These are phyloP conservation scores for Fusarium tricinctum DNA, from an alignment of 2,329 filamentous ascomycete species.

Conservation along the genomic window DNA sequence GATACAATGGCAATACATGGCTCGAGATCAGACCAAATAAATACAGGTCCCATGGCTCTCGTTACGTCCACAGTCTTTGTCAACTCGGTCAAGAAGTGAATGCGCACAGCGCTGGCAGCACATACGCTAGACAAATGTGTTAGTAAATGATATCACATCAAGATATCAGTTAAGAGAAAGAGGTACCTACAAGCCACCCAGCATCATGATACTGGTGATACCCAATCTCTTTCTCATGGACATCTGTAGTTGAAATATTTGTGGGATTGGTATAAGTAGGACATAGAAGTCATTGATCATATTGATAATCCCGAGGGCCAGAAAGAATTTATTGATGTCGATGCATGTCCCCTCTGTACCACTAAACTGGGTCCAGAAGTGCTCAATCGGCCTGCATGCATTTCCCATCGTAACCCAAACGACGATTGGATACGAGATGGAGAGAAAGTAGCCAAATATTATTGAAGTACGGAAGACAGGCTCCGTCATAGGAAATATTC, in stretches of 20 bases:
- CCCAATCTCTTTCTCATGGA: slow-evolving; percentile 13
- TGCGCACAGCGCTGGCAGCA: slow-evolving; percentile 20
- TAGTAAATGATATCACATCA: neutral
- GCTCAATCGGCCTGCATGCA: slow-evolving; percentile 11
- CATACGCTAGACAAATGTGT: slow-evolving; percentile 5
- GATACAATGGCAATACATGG: slow-evolving; percentile 26
- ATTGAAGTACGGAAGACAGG: slow-evolving; percentile 1
- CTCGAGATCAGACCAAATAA: slow-evolving; percentile 32
- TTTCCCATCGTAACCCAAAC: slow-evolving; percentile 28
- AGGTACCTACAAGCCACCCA: slow-evolving; percentile 23
- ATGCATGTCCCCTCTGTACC: slow-evolving; percentile 20
- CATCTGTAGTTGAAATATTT: slow-evolving; percentile 27
- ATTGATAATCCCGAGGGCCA: slow-evolving; percentile 25
- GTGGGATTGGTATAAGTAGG: slow-evolving; percentile 14
- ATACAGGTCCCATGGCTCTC: slow-evolving; percentile 21
- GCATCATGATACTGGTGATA: slow-evolving; percentile 15
- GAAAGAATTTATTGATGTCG: slow-evolving; percentile 29
- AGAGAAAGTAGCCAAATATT: slow-evolving; percentile 21
- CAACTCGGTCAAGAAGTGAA: slow-evolving; percentile 18
- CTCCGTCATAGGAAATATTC: slow-evolving; percentile 14
- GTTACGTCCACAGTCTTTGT: slow-evolving; percentile 10
- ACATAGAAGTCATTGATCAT: slow-evolving; percentile 19
- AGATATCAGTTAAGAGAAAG: neutral
- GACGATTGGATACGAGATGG: slow-evolving; percentile 21
- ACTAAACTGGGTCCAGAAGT: slow-evolving; percentile 19